Evolutionary conservation across 306 rosid genomes (phyloP), one percentile per base, ranked within the genome.

Genomic region (Trifolium repens): DNA sequence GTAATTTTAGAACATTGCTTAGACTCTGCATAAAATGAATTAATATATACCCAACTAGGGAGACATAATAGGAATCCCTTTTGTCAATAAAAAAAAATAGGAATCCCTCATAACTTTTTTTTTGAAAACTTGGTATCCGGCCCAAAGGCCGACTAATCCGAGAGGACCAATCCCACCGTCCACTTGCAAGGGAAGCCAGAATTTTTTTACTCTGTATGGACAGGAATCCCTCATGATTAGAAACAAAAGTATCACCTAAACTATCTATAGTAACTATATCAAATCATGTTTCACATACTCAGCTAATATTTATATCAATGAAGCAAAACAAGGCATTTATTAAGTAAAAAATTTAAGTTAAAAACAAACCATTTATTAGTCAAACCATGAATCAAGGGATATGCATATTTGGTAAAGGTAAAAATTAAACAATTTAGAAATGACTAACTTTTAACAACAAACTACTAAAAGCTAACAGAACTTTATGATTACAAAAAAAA

Each of bases 311-410:
- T 44, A 13, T 2, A 70, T 8, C 43, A 61, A 61, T 27, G 15
- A 62, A 54, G 68, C 43, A 73, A 73, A 47, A 82, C 15, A 52
- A 59, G 17, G 71, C 67, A 32, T 61, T 52, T 43, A 71, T 59
- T 16, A 7, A 11, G 47, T 11, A 22, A 43, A 27, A 2, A 27
- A 27, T 27, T 30, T 30, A 30, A 30, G 34, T 30, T 3, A 30
- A 43, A 43, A 44, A 39, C 50, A 44, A 44, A 13, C 14, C 50
- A 44, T 11, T 44, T 1, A 32, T 32, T 44, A 9, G 57, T 44
- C 53, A 17, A 11, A 61, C 22, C 27, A 60, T 27, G 67, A 54
- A 54, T 3, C 53, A 19, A 19, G 60, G 60, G 30, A 17, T 32
- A 19, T 42, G 53, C 14, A 22, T 4, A 16, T 60, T 35, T 14